phyloP scores from a whole-genome alignment of 345 rosid genomes.

The Cardamine chenopodiifolia region DNA sequence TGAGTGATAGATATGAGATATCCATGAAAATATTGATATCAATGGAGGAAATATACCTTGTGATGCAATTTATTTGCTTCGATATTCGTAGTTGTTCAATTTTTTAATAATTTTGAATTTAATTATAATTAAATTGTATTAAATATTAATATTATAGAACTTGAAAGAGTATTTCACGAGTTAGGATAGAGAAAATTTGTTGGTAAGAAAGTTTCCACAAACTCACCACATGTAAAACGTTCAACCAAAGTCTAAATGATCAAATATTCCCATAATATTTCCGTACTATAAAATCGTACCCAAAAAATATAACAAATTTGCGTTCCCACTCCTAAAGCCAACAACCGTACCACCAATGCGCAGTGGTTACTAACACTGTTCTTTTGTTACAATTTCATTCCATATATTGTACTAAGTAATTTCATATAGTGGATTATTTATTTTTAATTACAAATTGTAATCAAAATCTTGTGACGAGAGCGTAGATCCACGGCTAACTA shows the following conservation, averaged over 20 bases:
- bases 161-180: background rate
- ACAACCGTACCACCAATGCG: slow-evolving; percentile 16
- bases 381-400: background rate
- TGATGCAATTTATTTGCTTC: background rate
- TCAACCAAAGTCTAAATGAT: background rate
- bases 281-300: background rate
- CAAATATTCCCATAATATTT: background rate
- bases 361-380: background rate
- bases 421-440: background rate
- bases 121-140: too few species aligned
- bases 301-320: background rate
- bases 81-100: background rate
- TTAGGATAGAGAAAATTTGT: background rate
- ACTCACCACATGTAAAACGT: background rate
- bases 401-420: background rate
- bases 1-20: slow-evolving; percentile 25
- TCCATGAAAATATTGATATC: slow-evolving; percentile 3
- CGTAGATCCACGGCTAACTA: slow-evolving; percentile 28
- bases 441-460: slow-evolving; percentile 2
- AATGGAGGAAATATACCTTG: background rate
- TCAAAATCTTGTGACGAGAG: slow-evolving; percentile 36
- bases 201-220: background rate
- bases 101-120: too few species aligned
- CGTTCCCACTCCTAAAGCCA: background rate
- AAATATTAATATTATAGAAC: too few species aligned